These are phyloP conservation scores for Podaxis sp. DNA, from an alignment of 768 basidiomycete species.

Conservation along the genomic window DNA sequence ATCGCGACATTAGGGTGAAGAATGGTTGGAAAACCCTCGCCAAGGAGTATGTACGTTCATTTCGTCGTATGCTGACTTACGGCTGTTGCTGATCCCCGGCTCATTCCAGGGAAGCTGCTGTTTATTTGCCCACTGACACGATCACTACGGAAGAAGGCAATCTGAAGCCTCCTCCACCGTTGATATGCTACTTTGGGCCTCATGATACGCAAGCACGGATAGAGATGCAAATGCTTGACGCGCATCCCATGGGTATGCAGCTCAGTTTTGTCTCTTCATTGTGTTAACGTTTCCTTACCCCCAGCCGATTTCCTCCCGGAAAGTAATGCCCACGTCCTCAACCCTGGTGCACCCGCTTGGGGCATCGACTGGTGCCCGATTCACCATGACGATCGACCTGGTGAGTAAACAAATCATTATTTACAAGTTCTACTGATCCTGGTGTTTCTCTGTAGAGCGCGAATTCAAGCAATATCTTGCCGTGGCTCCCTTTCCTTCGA, in stretches of 20 bases:
- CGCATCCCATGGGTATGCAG: slow-evolving; percentile 55
- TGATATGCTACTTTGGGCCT: slow-evolving; percentile 70
- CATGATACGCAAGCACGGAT: slow-evolving; percentile 49
- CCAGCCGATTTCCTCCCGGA: slow-evolving; percentile 61
- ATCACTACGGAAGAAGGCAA: slow-evolving; percentile 50
- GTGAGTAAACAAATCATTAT: slow-evolving; percentile 35
- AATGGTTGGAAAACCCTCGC: slow-evolving; percentile 46
- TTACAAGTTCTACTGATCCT: background rate
- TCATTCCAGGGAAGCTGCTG: slow-evolving; percentile 47
- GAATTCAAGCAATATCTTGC: slow-evolving; percentile 79
- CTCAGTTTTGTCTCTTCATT: slow-evolving; percentile 5
- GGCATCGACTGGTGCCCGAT: slow-evolving; percentile 94
- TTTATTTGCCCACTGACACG: slow-evolving; percentile 59
- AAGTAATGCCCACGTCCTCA: slow-evolving; percentile 70
- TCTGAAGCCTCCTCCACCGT: slow-evolving; percentile 49
- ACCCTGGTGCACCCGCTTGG: slow-evolving; percentile 89
- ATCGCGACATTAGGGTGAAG: slow-evolving; percentile 42
- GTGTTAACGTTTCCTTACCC: slow-evolving; percentile 2
- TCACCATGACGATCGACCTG: slow-evolving; percentile 50
- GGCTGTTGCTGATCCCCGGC: slow-evolving; percentile 14
- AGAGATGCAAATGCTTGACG: slow-evolving; percentile 55
- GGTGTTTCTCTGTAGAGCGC: slow-evolving; percentile 37
- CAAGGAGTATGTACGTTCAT: slow-evolving; percentile 43
- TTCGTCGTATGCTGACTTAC: slow-evolving; percentile 2
- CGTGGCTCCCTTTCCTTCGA: slow-evolving; percentile 70